These are phyloP conservation scores for Cladosporium oxysporum DNA, from an alignment of 2,329 filamentous ascomycete genomes.

Conservation along the genomic window DNA sequence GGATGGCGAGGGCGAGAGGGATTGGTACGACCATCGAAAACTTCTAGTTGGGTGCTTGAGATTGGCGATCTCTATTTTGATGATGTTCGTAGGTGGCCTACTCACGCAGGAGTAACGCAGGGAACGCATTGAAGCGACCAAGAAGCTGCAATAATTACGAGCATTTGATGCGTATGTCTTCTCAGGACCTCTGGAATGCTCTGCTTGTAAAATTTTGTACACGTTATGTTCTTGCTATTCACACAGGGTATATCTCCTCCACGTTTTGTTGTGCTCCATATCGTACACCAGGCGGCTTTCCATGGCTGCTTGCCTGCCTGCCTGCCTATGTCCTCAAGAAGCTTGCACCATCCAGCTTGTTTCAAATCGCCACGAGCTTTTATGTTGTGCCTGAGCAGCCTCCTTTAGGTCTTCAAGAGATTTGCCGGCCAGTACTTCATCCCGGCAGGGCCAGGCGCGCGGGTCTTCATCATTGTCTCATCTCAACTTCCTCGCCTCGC, in stretches of 20 bases:
- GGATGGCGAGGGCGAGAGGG: conserved; percentile 56
- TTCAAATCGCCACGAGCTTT: background rate
- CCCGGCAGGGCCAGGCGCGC: background rate
- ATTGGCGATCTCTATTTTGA: background rate
- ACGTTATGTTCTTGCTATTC: background rate
- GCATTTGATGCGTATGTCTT: background rate
- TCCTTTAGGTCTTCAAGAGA: background rate
- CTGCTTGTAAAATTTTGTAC: background rate
- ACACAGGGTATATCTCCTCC: conserved; percentile 12
- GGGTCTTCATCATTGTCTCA: background rate
- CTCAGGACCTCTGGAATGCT: background rate
- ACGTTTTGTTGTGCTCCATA: background rate
- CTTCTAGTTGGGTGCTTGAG: conserved; percentile 36
- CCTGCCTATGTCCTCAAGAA: background rate
- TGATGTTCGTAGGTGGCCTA: background rate
- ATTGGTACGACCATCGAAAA: conserved; percentile 57
- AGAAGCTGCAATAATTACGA: background rate
- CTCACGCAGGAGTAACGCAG: background rate
- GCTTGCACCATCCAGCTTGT: background rate
- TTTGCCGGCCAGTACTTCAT: background rate
- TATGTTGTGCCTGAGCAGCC: background rate
- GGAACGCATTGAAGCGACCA: background rate
- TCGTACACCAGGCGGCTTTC: background rate
- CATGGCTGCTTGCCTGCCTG: background rate
- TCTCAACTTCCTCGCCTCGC: background rate